Base-by-base conservation (phyloP, 208 protist genomes). In the Borovskyia barvae region DNA sequence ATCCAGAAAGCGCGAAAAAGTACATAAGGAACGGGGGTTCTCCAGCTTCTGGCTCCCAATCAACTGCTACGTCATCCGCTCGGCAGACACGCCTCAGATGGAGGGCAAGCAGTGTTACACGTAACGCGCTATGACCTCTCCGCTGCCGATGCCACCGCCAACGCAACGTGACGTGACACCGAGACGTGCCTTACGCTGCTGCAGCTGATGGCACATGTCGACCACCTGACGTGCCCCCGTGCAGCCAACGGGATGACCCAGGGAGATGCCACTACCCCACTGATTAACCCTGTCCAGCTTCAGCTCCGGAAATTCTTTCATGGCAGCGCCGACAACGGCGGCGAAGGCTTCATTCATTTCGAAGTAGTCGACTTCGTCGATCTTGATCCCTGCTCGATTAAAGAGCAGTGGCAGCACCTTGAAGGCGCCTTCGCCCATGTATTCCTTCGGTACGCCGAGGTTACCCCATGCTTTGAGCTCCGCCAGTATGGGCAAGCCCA, bases 311-410 rank as follows among this genome's bases (percentile, higher is more conserved):
- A 97, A 71, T 33, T 93, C 77, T 56, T 94, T 85, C 15, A 64
- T 74, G 33, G 94, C 94, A 15, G 82, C 94, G 5, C 97, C 63
- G 15, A 90, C 67, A n/a, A 98, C 95, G n/a, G 88, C 91, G 14
- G 91, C 78, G 78, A 99, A 99, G 40, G 97, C 97, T 80, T 98
- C 98, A 79, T 99, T 99, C 55, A 99, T 88, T 45, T 98, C 97
- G 58, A 80, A 98, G 46, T 82, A 90, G 69, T 95, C 84, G 19
- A 98, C 74, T 32, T 97, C 73, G 11, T 46, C 17, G 11, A 85
- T 58, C 41, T 71, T 66, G 5, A 97, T 29, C 49, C 55, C 51
- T 1, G 72, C 61, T 26, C 66, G 53, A 14, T 81, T 53, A 15
- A 98, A 72, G 17, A 94, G 76, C 35, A 87, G 90, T 15, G 87